Evolutionary conservation across 148 eudicot species (phyloP).

Genomic region (Rhododendron ovatum): DNA sequence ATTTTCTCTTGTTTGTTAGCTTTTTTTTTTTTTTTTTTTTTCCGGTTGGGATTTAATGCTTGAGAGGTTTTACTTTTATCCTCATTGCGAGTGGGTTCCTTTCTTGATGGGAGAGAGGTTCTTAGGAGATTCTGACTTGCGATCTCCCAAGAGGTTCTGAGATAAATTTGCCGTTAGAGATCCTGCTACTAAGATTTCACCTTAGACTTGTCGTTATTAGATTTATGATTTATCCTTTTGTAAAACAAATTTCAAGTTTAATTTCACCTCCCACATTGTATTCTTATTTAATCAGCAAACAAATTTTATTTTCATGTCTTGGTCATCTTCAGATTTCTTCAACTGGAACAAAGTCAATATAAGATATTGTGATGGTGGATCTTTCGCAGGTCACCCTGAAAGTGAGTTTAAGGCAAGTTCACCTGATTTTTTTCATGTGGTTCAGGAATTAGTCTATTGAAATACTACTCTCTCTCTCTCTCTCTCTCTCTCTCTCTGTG

Average conservation of each 20-base stretch:
- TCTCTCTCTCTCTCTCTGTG: not conserved
- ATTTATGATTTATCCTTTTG: not conserved
- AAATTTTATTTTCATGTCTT: not conserved
- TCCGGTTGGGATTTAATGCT: not conserved
- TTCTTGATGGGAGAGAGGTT: not conserved
- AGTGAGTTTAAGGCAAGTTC: slow-evolving; percentile 57
- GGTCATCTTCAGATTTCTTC: slow-evolving; percentile 63
- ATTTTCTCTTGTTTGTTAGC: not conserved
- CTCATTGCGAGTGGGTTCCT: not conserved
- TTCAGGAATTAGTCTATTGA: not conserved
- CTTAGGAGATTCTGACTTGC: not conserved
- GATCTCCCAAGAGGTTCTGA: not conserved
- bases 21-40: not conserved
- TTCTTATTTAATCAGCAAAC: not conserved
- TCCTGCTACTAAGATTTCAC: not conserved
- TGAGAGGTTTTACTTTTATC: not conserved
- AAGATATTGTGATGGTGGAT: slow-evolving; percentile 95
- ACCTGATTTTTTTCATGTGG: not conserved
- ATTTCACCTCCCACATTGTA: not conserved
- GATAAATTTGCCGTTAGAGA: not conserved
- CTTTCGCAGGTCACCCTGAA: slow-evolving; percentile 72
- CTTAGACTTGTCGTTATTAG: not conserved
- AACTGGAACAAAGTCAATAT: slow-evolving; percentile 92
- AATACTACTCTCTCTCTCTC: not conserved
- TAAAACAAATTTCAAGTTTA: not conserved